Evolutionary conservation across 2,329 filamentous ascomycete genomes (phyloP).

Genomic region (Alternaria sp.): DNA sequence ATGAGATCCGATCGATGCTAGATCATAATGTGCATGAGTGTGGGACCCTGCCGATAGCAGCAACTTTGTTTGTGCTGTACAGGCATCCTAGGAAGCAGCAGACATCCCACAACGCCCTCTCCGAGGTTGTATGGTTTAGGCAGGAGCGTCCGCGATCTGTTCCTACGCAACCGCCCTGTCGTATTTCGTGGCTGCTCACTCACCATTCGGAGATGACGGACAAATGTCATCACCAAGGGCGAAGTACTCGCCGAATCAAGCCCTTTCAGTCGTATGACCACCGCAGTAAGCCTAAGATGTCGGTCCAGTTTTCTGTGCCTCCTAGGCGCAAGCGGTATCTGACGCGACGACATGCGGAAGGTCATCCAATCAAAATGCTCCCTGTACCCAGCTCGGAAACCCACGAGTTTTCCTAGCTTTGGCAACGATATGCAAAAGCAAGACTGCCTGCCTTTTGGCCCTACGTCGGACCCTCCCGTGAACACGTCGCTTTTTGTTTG

Average conservation of each 20-base stretch:
- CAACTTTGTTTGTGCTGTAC: not conserved
- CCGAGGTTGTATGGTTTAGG: not conserved
- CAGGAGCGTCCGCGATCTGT: not conserved
- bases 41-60: not conserved
- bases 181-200: slow-evolving; percentile 1
- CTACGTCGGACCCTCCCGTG: slow-evolving; percentile 16
- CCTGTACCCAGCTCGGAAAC: slow-evolving; percentile 1
- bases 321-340: slow-evolving; percentile 2
- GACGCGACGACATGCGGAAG: slow-evolving; percentile 6
- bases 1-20: slow-evolving; percentile 23
- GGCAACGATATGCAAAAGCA: slow-evolving; percentile 20
- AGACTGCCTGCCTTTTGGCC: slow-evolving; percentile 8
- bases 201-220: not conserved
- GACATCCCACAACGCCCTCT: slow-evolving; percentile 1
- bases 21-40: slow-evolving; percentile 16
- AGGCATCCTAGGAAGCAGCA: slow-evolving; percentile 3
- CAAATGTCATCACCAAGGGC: not conserved
- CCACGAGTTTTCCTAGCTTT: slow-evolving; percentile 3
- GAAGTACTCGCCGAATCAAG: not conserved
- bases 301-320: not conserved
- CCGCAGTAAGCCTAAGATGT: not conserved
- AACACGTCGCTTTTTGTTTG: slow-evolving; percentile 25
- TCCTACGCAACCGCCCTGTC: not conserved
- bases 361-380: slow-evolving; percentile 18
- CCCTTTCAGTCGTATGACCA: not conserved